phyloP scores from a whole-genome alignment of 768 basidiomycete genomes.

The Pisolithus marmoratus region DNA sequence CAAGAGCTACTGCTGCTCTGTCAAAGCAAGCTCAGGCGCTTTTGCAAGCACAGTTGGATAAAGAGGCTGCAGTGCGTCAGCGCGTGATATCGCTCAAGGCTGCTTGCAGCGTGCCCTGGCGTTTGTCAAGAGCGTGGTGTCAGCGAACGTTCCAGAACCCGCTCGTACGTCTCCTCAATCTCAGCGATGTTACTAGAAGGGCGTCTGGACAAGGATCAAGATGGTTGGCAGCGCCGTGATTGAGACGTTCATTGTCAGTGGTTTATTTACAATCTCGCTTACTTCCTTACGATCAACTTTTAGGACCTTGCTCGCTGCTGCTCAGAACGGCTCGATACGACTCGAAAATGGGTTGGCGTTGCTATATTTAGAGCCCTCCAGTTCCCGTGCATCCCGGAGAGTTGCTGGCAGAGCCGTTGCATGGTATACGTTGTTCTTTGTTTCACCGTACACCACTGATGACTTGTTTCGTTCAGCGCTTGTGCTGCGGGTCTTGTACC shows the following conservation, averaged over 20 bases:
- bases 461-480: conserved; percentile 44
- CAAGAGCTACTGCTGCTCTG: conserved; percentile 32
- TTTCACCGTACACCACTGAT: not conserved
- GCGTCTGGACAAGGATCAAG: conserved; percentile 53
- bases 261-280: not conserved
- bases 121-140: conserved; percentile 63
- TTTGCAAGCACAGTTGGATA: conserved; percentile 78
- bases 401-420: conserved; percentile 64
- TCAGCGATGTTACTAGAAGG: conserved; percentile 55
- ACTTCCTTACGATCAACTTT: not conserved
- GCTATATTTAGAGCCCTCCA: conserved; percentile 76
- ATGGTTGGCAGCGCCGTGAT: conserved; percentile 56
- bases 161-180: conserved; percentile 50
- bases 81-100: conserved; percentile 51
- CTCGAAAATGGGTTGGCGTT: conserved; percentile 71
- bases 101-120: conserved; percentile 60
- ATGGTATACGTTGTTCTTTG: conserved; percentile 15
- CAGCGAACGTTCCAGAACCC: conserved; percentile 46
- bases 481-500: conserved; percentile 79
- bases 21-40: conserved; percentile 83
- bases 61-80: conserved; percentile 65
- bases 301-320: conserved; percentile 66
- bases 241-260: conserved; percentile 71
- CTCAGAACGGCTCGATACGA: conserved; percentile 66
- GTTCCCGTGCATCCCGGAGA: conserved; percentile 66